Evolutionary conservation across 2,329 filamentous ascomycete species (phyloP).

Genomic region (Trichophyton verrucosum): DNA sequence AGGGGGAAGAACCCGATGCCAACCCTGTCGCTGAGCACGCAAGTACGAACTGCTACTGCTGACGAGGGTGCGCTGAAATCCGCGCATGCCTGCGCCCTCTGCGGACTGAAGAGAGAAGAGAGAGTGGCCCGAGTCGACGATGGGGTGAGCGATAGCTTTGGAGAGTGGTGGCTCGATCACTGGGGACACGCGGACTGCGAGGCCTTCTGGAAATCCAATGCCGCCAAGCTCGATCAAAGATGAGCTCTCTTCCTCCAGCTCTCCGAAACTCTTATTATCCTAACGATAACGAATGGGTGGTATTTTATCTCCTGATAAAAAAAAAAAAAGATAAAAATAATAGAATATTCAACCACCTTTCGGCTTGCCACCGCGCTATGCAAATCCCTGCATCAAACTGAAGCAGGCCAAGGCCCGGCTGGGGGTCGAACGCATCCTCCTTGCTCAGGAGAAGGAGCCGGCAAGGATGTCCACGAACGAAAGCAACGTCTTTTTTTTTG

Average conservation of each 20-base stretch:
- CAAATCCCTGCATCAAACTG: not conserved
- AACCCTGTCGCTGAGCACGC: constrained; percentile 57
- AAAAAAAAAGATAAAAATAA: too few species aligned
- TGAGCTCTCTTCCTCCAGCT: not conserved
- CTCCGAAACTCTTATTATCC: not conserved
- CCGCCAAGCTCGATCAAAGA: not conserved
- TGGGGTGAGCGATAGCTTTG: constrained; percentile 77
- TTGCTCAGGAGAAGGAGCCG: not conserved
- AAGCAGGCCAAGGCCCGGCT: not conserved
- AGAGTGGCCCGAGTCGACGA: constrained; percentile 63
- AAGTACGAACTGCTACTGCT: constrained; percentile 50
- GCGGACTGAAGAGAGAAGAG: constrained; percentile 79
- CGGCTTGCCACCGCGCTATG: not conserved
- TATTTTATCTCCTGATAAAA: too few species aligned
- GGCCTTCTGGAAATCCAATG: constrained; percentile 71
- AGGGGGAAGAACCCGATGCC: constrained; percentile 42
- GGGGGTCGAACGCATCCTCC: not conserved
- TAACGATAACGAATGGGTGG: not conserved
- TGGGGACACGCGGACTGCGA: constrained; percentile 71
- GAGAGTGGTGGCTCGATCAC: constrained; percentile 91
- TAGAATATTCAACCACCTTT: not conserved
- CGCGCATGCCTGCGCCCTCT: constrained; percentile 65
- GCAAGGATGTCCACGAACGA: not conserved
- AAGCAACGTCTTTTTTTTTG: not conserved
- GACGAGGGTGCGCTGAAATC: constrained; percentile 59